A percentile compares a stretch with the other conserved stretches of the same genome.
Evolutionary conservation across 2,329 filamentous ascomycete species (phyloP).

Genomic region (Colletotrichum sp.): DNA sequence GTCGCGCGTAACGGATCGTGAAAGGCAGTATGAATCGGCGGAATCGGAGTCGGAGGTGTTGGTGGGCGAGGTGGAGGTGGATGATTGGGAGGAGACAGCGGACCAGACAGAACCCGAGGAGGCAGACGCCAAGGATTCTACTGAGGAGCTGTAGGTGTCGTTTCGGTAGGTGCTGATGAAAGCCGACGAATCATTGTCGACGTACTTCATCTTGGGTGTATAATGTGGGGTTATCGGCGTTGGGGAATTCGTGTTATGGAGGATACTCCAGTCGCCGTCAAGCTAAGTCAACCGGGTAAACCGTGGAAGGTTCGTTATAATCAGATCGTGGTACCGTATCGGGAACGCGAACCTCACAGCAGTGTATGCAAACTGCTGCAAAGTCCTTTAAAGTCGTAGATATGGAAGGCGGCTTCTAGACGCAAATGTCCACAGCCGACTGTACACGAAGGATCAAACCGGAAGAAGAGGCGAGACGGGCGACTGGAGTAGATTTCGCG

Average conservation of each 20-base stretch:
- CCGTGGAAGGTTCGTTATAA: conserved; percentile 27
- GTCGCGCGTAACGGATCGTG: conserved; percentile 36
- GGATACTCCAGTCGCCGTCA: conserved; percentile 38
- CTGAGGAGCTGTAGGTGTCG: conserved; percentile 70
- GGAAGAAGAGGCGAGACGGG: conserved; percentile 66
- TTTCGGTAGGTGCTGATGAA: conserved; percentile 54
- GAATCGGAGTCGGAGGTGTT: conserved; percentile 62
- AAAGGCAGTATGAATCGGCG: conserved; percentile 48
- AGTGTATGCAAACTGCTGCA: conserved; percentile 38
- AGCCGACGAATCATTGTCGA: conserved; percentile 57
- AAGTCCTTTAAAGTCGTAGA: conserved; percentile 44
- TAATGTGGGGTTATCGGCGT: neutral
- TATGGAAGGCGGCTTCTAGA: conserved; percentile 51
- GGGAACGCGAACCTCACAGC: conserved; percentile 43
- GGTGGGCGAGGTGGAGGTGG: conserved; percentile 71
- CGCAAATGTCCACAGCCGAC: conserved; percentile 44
- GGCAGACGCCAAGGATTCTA: conserved; percentile 78
- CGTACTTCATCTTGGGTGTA: conserved; percentile 62
- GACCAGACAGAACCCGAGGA: conserved; percentile 83
- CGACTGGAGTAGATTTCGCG: conserved; percentile 61
- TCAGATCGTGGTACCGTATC: conserved; percentile 39
- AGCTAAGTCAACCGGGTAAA: conserved; percentile 35
- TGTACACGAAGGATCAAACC: conserved; percentile 63
- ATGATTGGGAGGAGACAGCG: conserved; percentile 71
- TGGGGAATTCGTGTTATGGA: conserved; percentile 23